Percentiles rank a stretch among this genome's conserved stretches.
Conservation (phyloP, 2,329 filamentous ascomycete genomes). For the Botrytis squamosa region DNA sequence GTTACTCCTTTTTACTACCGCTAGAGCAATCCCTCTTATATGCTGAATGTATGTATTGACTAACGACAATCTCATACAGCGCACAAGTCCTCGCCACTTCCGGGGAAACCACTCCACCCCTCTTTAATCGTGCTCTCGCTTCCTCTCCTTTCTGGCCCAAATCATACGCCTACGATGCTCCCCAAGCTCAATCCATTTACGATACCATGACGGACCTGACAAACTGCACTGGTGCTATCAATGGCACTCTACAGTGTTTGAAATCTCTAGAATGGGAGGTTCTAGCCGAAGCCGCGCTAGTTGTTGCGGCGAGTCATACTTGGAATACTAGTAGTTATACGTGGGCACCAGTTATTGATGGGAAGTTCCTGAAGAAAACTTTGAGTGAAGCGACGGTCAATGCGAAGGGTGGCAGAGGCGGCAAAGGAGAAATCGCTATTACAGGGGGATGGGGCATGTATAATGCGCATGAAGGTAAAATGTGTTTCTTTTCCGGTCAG, state of each 20-base stretch:
- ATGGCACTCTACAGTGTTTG: conserved; percentile 50
- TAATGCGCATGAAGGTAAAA: conserved; percentile 53
- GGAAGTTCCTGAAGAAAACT: conserved; percentile 48
- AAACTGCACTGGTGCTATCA: conserved; percentile 44
- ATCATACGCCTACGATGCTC: conserved; percentile 51
- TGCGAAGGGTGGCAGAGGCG: neutral
- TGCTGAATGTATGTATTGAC: neutral
- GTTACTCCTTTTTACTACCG: neutral
- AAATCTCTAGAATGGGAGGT: conserved; percentile 53
- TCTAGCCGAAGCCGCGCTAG: conserved; percentile 52
- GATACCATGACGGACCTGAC: conserved; percentile 45
- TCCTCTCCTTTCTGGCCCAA: conserved; percentile 54
- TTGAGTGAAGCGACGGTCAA: conserved; percentile 45
- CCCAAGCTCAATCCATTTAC: conserved; percentile 47
- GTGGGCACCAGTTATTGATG: conserved; percentile 61
- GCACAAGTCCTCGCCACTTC: conserved; percentile 52
- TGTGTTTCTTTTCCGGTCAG: neutral
- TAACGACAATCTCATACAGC: neutral
- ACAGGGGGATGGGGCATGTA: conserved; percentile 54
- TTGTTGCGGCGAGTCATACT: conserved; percentile 48
- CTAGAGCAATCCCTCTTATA: neutral
- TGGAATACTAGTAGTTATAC: conserved; percentile 57
- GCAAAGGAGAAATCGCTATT: conserved; percentile 44
- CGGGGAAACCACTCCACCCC: conserved; percentile 42
- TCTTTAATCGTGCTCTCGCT: conserved; percentile 53